Percentiles rank a stretch among this genome's conserved stretches.
phyloP scores from a whole-genome alignment of 768 basidiomycete genomes.

The Boletus tylopilopsis region DNA sequence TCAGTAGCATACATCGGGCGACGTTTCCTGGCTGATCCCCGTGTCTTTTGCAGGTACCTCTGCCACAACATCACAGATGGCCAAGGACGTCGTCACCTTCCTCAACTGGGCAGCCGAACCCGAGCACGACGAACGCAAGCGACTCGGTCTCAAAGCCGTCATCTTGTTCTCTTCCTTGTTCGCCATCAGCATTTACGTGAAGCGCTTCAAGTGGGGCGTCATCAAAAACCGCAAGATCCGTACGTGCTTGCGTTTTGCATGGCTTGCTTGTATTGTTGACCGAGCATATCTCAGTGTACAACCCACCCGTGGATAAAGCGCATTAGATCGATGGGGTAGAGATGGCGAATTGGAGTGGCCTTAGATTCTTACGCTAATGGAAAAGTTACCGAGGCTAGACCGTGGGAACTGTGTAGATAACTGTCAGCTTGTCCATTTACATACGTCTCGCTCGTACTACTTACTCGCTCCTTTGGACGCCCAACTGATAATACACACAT shows the following conservation, averaged over 20 bases:
- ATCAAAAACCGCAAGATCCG: conserved; percentile 94
- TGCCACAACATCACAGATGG: conserved; percentile 97
- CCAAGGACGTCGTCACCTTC: conserved; percentile 97
- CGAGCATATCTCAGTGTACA: conserved; percentile 31
- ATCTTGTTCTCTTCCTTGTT: conserved; percentile 88
- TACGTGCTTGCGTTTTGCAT: conserved; percentile 38
- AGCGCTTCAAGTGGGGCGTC: conserved; percentile 91
- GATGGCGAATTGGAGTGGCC: neutral
- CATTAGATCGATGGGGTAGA: conserved; percentile 27
- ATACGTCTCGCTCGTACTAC: conserved; percentile 1
- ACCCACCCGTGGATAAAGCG: conserved; percentile 33
- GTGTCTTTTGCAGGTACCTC: conserved; percentile 71
- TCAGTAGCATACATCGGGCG: conserved; percentile 29
- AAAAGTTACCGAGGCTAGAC: conserved; percentile 1
- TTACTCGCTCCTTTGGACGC: neutral
- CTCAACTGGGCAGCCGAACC: conserved; percentile 97
- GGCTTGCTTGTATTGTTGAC: conserved; percentile 3
- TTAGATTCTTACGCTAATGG: conserved; percentile 30
- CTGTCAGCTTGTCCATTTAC: conserved; percentile 5
- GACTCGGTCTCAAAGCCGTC: conserved; percentile 92
- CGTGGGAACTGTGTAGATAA: conserved; percentile 20
- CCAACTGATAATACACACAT: conserved; percentile 2
- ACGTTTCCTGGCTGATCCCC: conserved; percentile 5
- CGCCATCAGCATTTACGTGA: conserved; percentile 80
- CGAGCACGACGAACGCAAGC: conserved; percentile 97